These are phyloP conservation scores for Eucalyptus camaldulensis DNA, from an alignment of 345 rosid species.

Conservation along the genomic window DNA sequence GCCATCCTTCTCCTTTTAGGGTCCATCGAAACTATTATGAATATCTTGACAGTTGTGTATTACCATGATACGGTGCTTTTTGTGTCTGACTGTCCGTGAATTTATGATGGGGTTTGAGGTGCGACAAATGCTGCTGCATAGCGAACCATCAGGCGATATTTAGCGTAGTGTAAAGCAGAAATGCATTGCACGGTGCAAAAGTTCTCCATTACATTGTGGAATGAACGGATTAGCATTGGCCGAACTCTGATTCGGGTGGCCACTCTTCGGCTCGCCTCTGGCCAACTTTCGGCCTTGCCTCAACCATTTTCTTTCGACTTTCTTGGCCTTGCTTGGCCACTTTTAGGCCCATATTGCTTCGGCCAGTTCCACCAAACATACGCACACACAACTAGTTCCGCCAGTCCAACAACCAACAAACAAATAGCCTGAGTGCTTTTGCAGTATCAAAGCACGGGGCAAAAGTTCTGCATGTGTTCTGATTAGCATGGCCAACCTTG, in stretches of 20 bases:
- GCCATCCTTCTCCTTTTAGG: neutral
- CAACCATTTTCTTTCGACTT: neutral
- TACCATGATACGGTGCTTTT: neutral
- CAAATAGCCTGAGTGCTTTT: neutral
- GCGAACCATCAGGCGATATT: neutral
- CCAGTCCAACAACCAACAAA: neutral
- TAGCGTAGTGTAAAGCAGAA: neutral
- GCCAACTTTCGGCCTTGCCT: neutral
- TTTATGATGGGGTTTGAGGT: neutral
- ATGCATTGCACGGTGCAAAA: neutral
- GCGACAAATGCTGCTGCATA: no score
- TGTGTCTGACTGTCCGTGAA: neutral
- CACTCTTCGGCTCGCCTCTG: neutral
- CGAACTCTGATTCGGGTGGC: neutral
- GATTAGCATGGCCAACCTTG: neutral
- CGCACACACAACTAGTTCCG: neutral
- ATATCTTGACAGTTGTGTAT: neutral
- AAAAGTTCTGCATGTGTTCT: neutral
- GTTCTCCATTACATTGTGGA: neutral
- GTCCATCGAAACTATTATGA: neutral
- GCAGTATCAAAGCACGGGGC: neutral
- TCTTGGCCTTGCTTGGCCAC: neutral
- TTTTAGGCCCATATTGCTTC: no score
- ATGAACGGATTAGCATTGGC: neutral
- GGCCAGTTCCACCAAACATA: neutral